Evolutionary conservation across 2,329 filamentous ascomycete genomes (phyloP), one percentile per base, ranked within the genome.

Genomic region (Epichloe gansuensis): DNA sequence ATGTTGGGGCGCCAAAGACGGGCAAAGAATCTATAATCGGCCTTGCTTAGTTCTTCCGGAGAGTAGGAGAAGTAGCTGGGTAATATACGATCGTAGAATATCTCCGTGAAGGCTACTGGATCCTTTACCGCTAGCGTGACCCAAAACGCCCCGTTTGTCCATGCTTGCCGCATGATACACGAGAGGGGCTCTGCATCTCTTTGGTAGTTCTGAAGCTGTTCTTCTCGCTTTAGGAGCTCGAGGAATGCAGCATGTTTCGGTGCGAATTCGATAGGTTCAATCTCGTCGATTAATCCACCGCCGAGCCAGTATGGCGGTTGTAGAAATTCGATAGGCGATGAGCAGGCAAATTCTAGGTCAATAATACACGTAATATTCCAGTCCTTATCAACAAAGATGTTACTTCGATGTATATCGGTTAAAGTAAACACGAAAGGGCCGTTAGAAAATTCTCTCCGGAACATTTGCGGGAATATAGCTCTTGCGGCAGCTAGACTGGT

Each of bases 361-460:
- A 69, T 63, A 3, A 67, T 52, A 56, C 59, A 58, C 44, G 60
- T 65, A 46, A 67, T 60, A 51, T 67, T 66, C 63, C 62, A 64
- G 51, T 66, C 38, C 15, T 64, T 53, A 50, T 69, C 62, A 31
- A 68, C 63, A 38, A 68, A 62, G 46, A 68, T 64, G 50, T 68
- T 67, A 48, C 63, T 67, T 52, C 52, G 57, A 56, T 66, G 60
- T 21, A 68, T 55, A 53, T 68, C 62, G 46, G 63, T 65, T 35
- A 68, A 52, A 45, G 50, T 46, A 45, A 66, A 59, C 50, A 55
- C 50, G 55, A 63, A 67, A 12, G 63, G 62, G 15, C 63, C 62
- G 28, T 63, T 46, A 17, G 45, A 17, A 25, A 57, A 46, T 5
- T 62, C 57, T 37, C 42, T 60, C 49, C 55, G 50, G 46, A 67